Conservation (phyloP, 2,329 filamentous ascomycete genomes). For the Decorospora gaudefroyi region DNA sequence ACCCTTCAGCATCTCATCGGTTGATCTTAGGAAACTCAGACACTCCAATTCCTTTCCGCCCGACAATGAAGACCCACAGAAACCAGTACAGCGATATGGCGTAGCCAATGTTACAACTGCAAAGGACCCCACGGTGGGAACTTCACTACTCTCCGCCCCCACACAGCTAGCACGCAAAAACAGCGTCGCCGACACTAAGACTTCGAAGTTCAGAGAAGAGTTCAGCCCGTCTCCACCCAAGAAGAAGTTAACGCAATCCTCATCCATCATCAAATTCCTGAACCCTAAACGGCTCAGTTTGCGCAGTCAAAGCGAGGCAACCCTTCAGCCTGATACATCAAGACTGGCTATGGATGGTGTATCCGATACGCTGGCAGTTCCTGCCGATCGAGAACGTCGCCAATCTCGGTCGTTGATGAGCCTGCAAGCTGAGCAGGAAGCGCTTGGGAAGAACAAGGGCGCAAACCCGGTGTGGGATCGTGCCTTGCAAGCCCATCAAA, state of each 20-base stretch:
- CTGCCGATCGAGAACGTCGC: slow-evolving; percentile 27
- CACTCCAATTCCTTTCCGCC: slow-evolving; percentile 32
- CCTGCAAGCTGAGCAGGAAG: slow-evolving; percentile 35
- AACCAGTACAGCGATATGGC: slow-evolving; percentile 16
- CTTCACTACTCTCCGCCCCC: slow-evolving; percentile 9
- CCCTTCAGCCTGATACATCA: slow-evolving; percentile 18
- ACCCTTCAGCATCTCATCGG: slow-evolving; percentile 13
- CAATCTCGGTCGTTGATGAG: slow-evolving; percentile 40
- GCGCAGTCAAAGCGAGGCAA: slow-evolving; percentile 42
- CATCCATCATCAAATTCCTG: slow-evolving; percentile 40
- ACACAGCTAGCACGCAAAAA: slow-evolving; percentile 28
- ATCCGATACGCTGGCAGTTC: slow-evolving; percentile 19
- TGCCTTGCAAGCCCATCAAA: slow-evolving; percentile 44
- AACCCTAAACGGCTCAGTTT: slow-evolving; percentile 34
- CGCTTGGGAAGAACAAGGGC: slow-evolving; percentile 29
- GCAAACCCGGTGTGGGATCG: slow-evolving; percentile 42
- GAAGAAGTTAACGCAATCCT: slow-evolving; percentile 32
- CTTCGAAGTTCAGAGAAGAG: slow-evolving; percentile 45
- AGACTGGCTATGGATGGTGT: slow-evolving; percentile 26
- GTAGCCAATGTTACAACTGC: slow-evolving; percentile 12
- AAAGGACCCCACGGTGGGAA: slow-evolving; percentile 1
- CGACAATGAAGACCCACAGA: slow-evolving; percentile 34
- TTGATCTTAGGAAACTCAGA: slow-evolving; percentile 14
- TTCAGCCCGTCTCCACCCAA: slow-evolving; percentile 40
- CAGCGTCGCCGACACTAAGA: slow-evolving; percentile 40